phyloP scores from a whole-genome alignment of 306 rosid genomes.

The Lupinus albus region DNA sequence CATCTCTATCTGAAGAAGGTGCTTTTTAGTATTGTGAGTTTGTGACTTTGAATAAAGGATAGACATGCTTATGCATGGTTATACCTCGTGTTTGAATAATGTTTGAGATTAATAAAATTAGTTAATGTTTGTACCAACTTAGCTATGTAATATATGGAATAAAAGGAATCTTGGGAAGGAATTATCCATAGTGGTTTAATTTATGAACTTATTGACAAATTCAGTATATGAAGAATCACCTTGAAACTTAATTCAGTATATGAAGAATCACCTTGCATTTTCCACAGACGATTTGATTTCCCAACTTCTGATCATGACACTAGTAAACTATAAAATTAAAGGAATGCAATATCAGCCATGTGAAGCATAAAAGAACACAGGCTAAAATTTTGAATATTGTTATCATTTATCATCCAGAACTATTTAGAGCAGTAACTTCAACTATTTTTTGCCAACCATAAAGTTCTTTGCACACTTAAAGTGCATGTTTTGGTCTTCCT shows the following conservation, averaged over 20 bases:
- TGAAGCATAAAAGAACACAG: too few relatives aligned
- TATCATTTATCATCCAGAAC: too few relatives aligned
- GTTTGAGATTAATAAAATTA: conserved; percentile 22
- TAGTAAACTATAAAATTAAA: too few relatives aligned
- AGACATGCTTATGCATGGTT: neutral
- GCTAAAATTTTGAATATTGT: too few relatives aligned
- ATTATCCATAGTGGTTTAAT: too few relatives aligned
- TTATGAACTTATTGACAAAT: neutral
- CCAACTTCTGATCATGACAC: neutral
- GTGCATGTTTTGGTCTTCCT: too few relatives aligned
- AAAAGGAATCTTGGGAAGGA: too few relatives aligned
- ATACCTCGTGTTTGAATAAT: conserved; percentile 12
- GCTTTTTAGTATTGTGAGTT: neutral
- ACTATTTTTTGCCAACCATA: too few relatives aligned
- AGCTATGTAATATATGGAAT: too few relatives aligned
- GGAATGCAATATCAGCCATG: too few relatives aligned
- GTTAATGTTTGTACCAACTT: neutral
- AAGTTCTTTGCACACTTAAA: too few relatives aligned
- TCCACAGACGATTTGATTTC: neutral
- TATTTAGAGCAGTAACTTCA: too few relatives aligned
- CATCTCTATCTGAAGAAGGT: conserved; percentile 47
- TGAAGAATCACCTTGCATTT: conserved; percentile 2
- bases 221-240: neutral
- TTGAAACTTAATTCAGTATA: neutral
- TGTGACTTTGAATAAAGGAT: conserved; percentile 33